Conservation (phyloP, 1,139 yeast genomes). For the Protomyces macrosporus region DNA sequence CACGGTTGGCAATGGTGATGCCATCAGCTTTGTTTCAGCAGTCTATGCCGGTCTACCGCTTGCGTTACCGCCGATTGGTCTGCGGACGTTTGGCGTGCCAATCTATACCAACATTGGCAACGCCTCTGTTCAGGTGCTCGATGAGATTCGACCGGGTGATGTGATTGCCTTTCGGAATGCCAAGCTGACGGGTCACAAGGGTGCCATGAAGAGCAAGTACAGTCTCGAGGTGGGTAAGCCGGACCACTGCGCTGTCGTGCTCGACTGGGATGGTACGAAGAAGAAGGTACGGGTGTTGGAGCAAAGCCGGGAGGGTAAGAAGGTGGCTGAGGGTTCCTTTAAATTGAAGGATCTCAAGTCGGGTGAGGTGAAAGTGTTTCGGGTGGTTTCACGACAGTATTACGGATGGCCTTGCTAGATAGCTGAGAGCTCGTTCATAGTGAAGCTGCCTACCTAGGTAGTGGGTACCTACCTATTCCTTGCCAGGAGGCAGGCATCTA, state of each 20-base stretch:
- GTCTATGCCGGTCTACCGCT: constrained; percentile 40
- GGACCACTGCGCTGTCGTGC: constrained; percentile 47
- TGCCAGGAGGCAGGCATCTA: too few species aligned
- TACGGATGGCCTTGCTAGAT: constrained; percentile 49
- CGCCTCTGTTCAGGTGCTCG: constrained; percentile 53
- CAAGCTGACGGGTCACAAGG: constrained; percentile 63
- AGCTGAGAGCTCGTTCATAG: too few species aligned
- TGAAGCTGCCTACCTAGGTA: too few species aligned
- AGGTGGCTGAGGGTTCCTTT: constrained; percentile 59
- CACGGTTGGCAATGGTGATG: constrained; percentile 36
- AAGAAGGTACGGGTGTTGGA: constrained; percentile 73
- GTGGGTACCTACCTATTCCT: too few species aligned
- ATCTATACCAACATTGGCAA: constrained; percentile 60
- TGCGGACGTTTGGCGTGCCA: constrained; percentile 65
- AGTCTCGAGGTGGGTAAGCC: constrained; percentile 47
- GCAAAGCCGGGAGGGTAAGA: constrained; percentile 41
- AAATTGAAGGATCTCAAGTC: constrained; percentile 65
- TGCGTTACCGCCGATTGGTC: constrained; percentile 52
- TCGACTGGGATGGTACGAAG: constrained; percentile 70
- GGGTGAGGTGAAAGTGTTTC: constrained; percentile 74
- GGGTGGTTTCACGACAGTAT: constrained; percentile 59
- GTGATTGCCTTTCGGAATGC: constrained; percentile 70
- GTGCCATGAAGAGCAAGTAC: constrained; percentile 48
- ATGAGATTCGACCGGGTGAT: constrained; percentile 77
- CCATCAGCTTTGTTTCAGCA: constrained; percentile 38